A percentile compares a stretch with the other conserved stretches of the same genome.
Evolutionary conservation across 495 filamentous ascomycete genomes (phyloP).

Genomic region (Letharia columbiana): DNA sequence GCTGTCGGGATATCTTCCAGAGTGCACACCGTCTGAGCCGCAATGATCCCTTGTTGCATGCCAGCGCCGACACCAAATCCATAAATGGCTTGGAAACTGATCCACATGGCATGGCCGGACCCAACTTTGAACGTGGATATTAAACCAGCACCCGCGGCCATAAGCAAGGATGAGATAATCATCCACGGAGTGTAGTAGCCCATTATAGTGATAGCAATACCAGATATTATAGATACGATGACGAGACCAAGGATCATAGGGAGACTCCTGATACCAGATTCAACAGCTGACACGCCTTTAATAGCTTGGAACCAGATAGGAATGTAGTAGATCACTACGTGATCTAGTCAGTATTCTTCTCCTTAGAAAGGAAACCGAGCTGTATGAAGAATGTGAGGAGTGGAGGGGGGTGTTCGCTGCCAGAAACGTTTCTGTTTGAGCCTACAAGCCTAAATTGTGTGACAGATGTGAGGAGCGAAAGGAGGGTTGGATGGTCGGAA

Average conservation of each 20-base stretch:
- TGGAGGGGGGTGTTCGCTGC: not conserved
- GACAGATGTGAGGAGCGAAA: not conserved
- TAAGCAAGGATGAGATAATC: constrained; percentile 49
- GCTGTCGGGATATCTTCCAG: constrained; percentile 57
- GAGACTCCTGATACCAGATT: constrained; percentile 70
- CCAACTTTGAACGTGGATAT: constrained; percentile 53
- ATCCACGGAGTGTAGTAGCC: constrained; percentile 78
- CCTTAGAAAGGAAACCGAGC: not conserved
- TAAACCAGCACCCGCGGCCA: constrained; percentile 61
- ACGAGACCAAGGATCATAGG: constrained; percentile 62
- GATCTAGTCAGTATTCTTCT: not conserved
- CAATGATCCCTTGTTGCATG: constrained; percentile 60
- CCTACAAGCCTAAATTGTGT: not conserved
- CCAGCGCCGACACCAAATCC: constrained; percentile 62
- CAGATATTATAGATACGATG: constrained; percentile 51
- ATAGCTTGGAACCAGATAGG: constrained; percentile 90
- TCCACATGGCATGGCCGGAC: constrained; percentile 53
- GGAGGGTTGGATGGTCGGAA: constrained; percentile 1
- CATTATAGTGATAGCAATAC: constrained; percentile 49
- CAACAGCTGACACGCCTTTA: constrained; percentile 55
- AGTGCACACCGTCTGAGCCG: constrained; percentile 57
- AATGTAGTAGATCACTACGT: constrained; percentile 41
- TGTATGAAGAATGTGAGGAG: not conserved
- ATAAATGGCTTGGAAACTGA: constrained; percentile 66
- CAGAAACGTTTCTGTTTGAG: too few species aligned